Base-by-base conservation (phyloP, 345 rosid species). In the Sisymbrium irio region DNA sequence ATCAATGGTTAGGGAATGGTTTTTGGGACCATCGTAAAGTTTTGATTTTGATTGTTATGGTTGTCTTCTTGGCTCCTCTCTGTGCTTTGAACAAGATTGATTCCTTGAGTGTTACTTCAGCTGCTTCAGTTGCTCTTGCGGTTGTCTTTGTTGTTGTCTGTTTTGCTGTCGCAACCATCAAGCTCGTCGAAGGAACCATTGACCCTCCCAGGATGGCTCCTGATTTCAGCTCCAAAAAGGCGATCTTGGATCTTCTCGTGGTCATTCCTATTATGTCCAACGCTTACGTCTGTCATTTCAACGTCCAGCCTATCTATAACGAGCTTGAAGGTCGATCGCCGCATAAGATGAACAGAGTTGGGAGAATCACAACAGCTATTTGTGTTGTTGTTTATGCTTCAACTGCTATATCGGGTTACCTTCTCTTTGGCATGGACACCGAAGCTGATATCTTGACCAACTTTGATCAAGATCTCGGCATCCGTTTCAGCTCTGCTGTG, bases 211-310 rank as follows among this genome's bases (percentile, higher is more conserved):
- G 92, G 82, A 69, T 90, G 89, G 46, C 65, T 71, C 98, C 97
- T 0, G 93, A 92, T 85, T 83, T 95, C 44, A 79, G 89, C 10
- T 95, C 98, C 1, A 78, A 81, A 58, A 69, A 15, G n/a, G 87
- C 98, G 0, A 85, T 92, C 32, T 30, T 87, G 85, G 98, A 95
- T 83, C 80, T 95, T 55, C 89, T 95, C 13, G 98, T 95, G 66
- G 99, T 95, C 66, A 90, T 95, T 60, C 99, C 99, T 0, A 85
- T 95, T 6, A 92, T 95, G 97, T 70, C 96, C 0, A 92, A 90
- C 54, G 99, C 99, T 36, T 95, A 86, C 37, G 90, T 95, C 27
- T 92, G 97, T 58, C 99, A 95, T 72, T 95, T 95, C 72, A 95
- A 95, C 73, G 81, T 95, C 11, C 99, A 90, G 67, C 99, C 99